Conservation (phyloP, 2,329 filamentous ascomycete genomes). For the Pyricularia sp. region DNA sequence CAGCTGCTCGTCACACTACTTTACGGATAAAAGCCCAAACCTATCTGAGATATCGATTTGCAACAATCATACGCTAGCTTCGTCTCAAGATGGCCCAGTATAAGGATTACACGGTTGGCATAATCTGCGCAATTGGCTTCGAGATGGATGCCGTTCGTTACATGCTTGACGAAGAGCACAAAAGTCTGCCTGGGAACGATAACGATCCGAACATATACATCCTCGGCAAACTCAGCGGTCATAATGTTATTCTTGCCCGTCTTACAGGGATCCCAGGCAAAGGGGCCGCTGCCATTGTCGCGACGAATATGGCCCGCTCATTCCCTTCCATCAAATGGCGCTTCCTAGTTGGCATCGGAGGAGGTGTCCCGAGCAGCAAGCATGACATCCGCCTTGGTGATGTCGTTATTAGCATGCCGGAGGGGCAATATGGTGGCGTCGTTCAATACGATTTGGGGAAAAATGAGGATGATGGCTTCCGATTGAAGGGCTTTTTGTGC, state of each 20-base stretch:
- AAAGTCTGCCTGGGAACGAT: no score
- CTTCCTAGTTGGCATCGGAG: conserved; percentile 21
- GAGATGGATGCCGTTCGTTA: no score
- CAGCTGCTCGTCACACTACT: no score
- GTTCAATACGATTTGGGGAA: conserved; percentile 18
- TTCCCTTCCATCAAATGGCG: conserved; percentile 18
- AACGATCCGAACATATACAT: no score
- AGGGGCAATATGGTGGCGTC: conserved; percentile 10
- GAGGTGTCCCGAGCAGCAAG: conserved; percentile 19
- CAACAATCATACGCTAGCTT: no score
- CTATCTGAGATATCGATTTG: no score
- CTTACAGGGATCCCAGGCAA: conserved; percentile 16
- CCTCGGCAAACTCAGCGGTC: conserved; percentile 15
- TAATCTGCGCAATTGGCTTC: no score
- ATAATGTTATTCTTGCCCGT: conserved; percentile 22
- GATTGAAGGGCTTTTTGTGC: neutral
- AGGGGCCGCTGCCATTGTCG: conserved; percentile 14
- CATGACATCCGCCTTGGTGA: conserved; percentile 22
- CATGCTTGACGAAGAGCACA: no score
- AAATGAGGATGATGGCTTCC: neutral
- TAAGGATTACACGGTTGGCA: no score
- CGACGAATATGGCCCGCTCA: conserved; percentile 14
- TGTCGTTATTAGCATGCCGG: conserved; percentile 15
- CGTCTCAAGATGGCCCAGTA: no score
- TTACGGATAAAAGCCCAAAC: no score